A percentile compares a stretch with the other conserved stretches of the same genome.
Evolutionary conservation across 768 basidiomycete genomes (phyloP).

Genomic region (Calocera viscosa): DNA sequence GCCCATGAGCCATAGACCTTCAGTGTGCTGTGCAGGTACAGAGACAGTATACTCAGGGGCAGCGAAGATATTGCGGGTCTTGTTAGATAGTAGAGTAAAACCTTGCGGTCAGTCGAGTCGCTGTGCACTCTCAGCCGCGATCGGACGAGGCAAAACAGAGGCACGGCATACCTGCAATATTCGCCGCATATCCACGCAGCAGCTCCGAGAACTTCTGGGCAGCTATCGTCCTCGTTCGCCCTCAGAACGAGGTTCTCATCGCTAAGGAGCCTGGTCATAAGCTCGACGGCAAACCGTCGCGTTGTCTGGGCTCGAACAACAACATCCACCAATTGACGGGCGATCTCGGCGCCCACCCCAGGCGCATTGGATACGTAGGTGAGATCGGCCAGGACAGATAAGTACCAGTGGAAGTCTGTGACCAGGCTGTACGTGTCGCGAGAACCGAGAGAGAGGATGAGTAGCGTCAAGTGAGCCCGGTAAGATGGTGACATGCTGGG

Average conservation of each 20-base stretch:
- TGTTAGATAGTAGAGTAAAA: constrained; percentile 51
- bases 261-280: constrained; percentile 68
- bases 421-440: constrained; percentile 75
- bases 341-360: constrained; percentile 55
- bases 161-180: constrained; percentile 60
- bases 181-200: constrained; percentile 97
- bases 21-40: constrained; percentile 68
- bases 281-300: constrained; percentile 64
- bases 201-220: constrained; percentile 79
- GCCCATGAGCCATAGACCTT: constrained; percentile 86
- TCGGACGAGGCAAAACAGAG: constrained; percentile 5
- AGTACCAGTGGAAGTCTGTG: constrained; percentile 92
- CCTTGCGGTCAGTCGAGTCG: constrained; percentile 62
- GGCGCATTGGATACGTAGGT: constrained; percentile 74
- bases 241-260: constrained; percentile 64
- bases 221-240: constrained; percentile 56
- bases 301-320: constrained; percentile 66
- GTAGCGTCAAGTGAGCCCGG: constrained; percentile 66
- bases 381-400: constrained; percentile 86
- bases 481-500: constrained; percentile 72
- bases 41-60: constrained; percentile 51
- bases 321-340: constrained; percentile 77
- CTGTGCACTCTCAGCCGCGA: constrained; percentile 30
- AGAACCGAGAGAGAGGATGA: constrained; percentile 77
- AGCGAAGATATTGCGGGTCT: constrained; percentile 43